phyloP scores from a whole-genome alignment of 306 rosid species.

The Astragalus glycyphyllos region DNA sequence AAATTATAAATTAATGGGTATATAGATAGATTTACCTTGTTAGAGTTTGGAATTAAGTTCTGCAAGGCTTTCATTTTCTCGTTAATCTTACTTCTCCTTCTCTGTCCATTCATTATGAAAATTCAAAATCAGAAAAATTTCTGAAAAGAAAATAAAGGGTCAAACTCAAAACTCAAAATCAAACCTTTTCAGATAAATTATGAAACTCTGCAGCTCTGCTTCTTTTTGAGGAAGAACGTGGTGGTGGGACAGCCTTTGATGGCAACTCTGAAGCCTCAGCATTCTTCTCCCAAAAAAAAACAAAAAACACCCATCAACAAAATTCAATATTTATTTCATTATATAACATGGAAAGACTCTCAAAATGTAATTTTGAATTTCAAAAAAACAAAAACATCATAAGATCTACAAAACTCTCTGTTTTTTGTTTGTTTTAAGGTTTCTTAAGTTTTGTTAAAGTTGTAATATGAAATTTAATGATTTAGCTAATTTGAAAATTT shows the following conservation, averaged over 20 bases:
- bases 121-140: conserved; percentile 32
- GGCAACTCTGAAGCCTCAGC: conserved; percentile 57
- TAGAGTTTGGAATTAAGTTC: conserved; percentile 92
- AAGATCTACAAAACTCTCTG: conserved; percentile 30
- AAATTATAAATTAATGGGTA: conserved; percentile 30
- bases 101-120: conserved; percentile 61
- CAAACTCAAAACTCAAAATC: background rate
- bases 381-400: background rate
- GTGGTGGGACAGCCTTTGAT: conserved; percentile 50
- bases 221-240: conserved; percentile 76
- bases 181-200: conserved; percentile 93
- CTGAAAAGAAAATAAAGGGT: conserved; percentile 9
- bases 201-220: conserved; percentile 95
- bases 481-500: too few species aligned
- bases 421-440: background rate
- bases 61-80: conserved; percentile 97
- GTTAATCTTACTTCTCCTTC: conserved; percentile 90
- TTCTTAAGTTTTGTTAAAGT: background rate
- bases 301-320: conserved; percentile 36
- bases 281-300: conserved; percentile 48
- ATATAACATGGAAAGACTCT: background rate
- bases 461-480: too few species aligned
- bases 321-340: conserved; percentile 25
- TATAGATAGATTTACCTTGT: conserved; percentile 61
- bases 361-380: conserved; percentile 34